phyloP scores from a whole-genome alignment of 1,284 basidiomycete species.

The Tranzscheliella williamsii region DNA sequence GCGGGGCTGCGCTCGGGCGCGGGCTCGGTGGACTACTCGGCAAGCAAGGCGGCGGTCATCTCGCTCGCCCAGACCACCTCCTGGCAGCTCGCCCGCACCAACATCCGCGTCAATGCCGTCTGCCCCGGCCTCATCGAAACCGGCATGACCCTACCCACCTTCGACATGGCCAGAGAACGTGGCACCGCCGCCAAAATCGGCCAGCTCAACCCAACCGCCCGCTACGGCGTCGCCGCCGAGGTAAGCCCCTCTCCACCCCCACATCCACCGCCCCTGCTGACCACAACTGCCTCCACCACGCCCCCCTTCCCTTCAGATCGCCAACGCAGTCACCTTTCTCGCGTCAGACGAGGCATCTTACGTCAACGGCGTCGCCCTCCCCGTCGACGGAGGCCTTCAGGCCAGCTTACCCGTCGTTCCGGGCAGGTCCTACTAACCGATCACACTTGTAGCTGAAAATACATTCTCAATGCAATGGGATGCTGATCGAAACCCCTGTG shows the following conservation, averaged over 20 bases:
- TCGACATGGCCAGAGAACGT: conserved; percentile 74
- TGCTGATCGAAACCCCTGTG: no score
- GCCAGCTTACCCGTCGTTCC: conserved; percentile 74
- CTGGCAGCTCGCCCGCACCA: conserved; percentile 78
- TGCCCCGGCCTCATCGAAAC: conserved; percentile 91
- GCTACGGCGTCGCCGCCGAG: conserved; percentile 64
- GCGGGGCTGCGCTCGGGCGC: conserved; percentile 84
- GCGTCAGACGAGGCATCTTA: conserved; percentile 83
- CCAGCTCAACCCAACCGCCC: conserved; percentile 79
- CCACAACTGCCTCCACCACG: not conserved
- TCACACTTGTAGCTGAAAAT: no score
- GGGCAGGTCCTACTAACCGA: conserved; percentile 63
- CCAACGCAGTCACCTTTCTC: conserved; percentile 79
- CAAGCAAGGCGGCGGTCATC: conserved; percentile 64
- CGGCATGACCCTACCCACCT: conserved; percentile 76
- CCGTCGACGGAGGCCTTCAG: conserved; percentile 82
- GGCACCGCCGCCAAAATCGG: conserved; percentile 78
- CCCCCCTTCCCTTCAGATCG: conserved; percentile 73
- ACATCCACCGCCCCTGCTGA: not conserved
- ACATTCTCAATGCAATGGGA: no score
- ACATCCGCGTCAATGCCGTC: conserved; percentile 84
- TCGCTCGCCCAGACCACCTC: conserved; percentile 79
- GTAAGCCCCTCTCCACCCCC: conserved; percentile 51
- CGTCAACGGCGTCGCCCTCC: conserved; percentile 85
- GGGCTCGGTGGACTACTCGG: conserved; percentile 77